phyloP scores from a whole-genome alignment of 306 rosid genomes.

The Quercus aquifolioides region DNA sequence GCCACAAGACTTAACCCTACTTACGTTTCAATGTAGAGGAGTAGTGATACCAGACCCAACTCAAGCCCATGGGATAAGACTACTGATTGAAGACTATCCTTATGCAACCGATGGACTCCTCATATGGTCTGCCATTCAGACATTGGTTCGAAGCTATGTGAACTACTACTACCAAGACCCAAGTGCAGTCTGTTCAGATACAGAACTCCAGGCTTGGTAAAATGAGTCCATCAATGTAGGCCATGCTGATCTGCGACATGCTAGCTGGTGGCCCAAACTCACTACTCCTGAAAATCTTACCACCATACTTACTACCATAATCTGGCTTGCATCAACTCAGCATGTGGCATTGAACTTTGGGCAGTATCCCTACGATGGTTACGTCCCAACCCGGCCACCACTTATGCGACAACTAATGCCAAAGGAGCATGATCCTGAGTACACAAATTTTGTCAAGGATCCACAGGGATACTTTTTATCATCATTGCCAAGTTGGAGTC shows the following conservation, averaged over 20 bases:
- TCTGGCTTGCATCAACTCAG: conserved; percentile 36
- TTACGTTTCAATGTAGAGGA: conserved; percentile 22
- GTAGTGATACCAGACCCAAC: conserved; percentile 30
- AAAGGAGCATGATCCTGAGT: conserved; percentile 21
- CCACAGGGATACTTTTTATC: conserved; percentile 25
- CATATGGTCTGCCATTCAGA: conserved; percentile 42
- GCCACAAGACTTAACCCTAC: neutral
- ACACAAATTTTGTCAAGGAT: conserved; percentile 21
- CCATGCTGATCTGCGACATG: conserved; percentile 33
- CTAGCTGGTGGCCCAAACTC: conserved; percentile 47
- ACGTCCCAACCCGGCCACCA: conserved; percentile 28
- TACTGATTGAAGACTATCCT: conserved; percentile 47
- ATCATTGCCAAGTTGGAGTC: conserved; percentile 35
- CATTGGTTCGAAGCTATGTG: conserved; percentile 34
- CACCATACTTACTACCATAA: conserved; percentile 29
- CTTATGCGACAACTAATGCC: conserved; percentile 33
- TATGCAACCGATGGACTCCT: conserved; percentile 39
- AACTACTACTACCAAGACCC: conserved; percentile 31
- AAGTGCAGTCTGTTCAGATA: conserved; percentile 23
- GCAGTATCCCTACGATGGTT: conserved; percentile 29
- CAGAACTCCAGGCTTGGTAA: conserved; percentile 44
- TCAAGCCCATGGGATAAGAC: conserved; percentile 27
- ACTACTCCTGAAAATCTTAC: conserved; percentile 29
- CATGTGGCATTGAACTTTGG: conserved; percentile 47
- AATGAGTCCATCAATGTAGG: conserved; percentile 30